Conservation (phyloP, 257 asterid genomes). For the Leonotis leonurus region DNA sequence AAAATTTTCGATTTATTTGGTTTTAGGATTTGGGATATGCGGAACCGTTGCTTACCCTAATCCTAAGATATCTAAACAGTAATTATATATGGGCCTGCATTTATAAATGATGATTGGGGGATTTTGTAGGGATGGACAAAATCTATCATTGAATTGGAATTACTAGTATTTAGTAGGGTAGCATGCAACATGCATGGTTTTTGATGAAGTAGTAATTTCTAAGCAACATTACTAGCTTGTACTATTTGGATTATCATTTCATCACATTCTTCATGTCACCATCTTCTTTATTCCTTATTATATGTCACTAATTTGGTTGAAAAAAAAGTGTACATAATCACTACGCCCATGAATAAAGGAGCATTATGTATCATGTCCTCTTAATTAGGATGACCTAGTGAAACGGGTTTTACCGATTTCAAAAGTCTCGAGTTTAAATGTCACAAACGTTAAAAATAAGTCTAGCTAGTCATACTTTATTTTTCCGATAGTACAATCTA, state of each 20-base stretch:
- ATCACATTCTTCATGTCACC: neutral
- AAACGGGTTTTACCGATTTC: too few species aligned
- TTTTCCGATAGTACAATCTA: too few species aligned
- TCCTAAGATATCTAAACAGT: neutral
- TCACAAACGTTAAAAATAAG: too few species aligned
- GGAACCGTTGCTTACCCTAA: too few species aligned
- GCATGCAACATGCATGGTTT: slow-evolving; percentile 17
- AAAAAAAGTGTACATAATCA: slow-evolving; percentile 5
- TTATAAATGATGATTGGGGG: slow-evolving; percentile 13
- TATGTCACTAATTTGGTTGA: neutral
- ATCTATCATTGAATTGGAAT: neutral
- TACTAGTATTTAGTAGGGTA: neutral
- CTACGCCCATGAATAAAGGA: neutral
- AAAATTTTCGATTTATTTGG: too few species aligned
- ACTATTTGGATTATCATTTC: slow-evolving; percentile 2
- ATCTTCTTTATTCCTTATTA: neutral
- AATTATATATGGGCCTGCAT: neutral
- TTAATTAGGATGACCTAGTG: too few species aligned
- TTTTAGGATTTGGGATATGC: too few species aligned
- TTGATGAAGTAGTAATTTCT: slow-evolving; percentile 18
- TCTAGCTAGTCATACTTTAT: too few species aligned
- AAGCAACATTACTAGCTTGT: slow-evolving; percentile 19
- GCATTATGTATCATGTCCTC: neutral
- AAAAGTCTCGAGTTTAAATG: too few species aligned
- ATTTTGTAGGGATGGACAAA: neutral